Base-by-base conservation (phyloP, 768 basidiomycete genomes). In the Suillus variegatus region DNA sequence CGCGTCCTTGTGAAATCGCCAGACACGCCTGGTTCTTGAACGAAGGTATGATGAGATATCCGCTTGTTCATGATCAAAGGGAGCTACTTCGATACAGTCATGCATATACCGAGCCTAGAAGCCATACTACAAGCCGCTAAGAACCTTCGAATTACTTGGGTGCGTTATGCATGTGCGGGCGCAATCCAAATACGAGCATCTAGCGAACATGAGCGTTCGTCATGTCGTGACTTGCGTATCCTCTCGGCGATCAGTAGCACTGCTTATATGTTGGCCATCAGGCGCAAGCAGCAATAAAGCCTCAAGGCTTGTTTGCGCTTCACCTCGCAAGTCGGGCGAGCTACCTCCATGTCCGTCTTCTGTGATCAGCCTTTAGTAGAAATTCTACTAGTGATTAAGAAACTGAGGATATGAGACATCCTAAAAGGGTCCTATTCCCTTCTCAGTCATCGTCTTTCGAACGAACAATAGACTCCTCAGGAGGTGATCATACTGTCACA, bases 401-500 rank as follows among this genome's bases (percentile, higher is more conserved):
- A 35, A 43, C 18, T 0, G 25, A 32, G 58, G 28, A 32, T 25
- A 60, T 20, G 41, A 25, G 1, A 43, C 41, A 41, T 32, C 41
- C 18, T 32, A 14, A 60, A 60, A 60, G 40, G 58, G 41, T 32
- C 41, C 58, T 43, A 41, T 43, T 28, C 58, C 58, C 12, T 60
- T 60, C 12, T 18, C 18, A 18, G 6, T 25, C 10, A 60, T 60
- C 41, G 25, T 60, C 5, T 28, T 40, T 60, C 18, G 58, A 41
- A 25, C 40, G 41, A 60, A 41, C 25, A 28, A 43, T 28, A 43
- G 41, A 43, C 58, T 28, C 18, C 25, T 43, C 25, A 60, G 58
- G 58, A 60, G 58, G 18, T 32, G 58, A 60, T 60, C 58, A 25
- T 60, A 43, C 58, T 43, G 12, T 60, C 58, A 60, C 40, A 60